phyloP scores from a whole-genome alignment of 176 grass and related monocot genomes.

The Miscanthus lutarioriparius region DNA sequence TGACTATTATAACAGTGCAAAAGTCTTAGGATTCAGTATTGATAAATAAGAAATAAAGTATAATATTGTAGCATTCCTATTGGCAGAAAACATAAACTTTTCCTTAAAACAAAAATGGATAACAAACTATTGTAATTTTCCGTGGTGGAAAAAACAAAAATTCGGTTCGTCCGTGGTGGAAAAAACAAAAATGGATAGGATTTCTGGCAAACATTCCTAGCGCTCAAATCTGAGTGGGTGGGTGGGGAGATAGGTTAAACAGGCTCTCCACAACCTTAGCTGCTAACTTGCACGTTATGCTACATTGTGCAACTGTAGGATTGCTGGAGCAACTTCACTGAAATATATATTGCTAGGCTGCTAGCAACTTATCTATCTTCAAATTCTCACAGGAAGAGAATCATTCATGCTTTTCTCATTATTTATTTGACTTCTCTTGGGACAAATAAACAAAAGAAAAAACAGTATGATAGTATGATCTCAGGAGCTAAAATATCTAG shows the following conservation, averaged over 20 bases:
- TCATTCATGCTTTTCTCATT: neutral
- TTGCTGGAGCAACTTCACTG: neutral
- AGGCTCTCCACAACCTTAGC: neutral
- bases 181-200: neutral
- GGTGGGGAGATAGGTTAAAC: neutral
- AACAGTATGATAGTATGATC: slow-evolving; percentile 9
- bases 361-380: neutral
- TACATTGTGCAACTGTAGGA: neutral
- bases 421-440: neutral
- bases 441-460: slow-evolving; percentile 2
- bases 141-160: no score
- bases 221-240: neutral
- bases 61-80: neutral
- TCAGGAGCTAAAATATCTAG: slow-evolving; percentile 21
- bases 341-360: neutral
- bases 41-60: neutral
- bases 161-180: no score
- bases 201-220: neutral
- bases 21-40: neutral
- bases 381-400: neutral
- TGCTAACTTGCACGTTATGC: neutral
- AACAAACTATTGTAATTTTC: neutral
- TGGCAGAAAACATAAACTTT: neutral
- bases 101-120: neutral
- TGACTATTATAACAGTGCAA: neutral